Conservation (phyloP, 345 rosid genomes). For the Pistacia vera region DNA sequence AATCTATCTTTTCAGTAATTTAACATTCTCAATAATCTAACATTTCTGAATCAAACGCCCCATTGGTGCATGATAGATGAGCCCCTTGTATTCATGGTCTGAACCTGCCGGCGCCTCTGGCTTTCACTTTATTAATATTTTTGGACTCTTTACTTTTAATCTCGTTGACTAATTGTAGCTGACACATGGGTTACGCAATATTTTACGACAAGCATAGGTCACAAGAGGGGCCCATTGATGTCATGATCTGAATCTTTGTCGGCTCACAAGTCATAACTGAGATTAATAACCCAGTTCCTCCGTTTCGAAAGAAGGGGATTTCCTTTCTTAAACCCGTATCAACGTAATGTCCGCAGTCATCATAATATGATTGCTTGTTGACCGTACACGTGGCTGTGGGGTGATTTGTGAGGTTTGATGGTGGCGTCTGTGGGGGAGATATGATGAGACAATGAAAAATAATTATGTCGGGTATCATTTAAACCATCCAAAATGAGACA, state of each 20-base stretch:
- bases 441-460: not conserved
- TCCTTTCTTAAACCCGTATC: not conserved
- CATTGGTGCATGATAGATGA: conserved; percentile 5
- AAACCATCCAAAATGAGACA: not conserved
- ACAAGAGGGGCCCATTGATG: conserved; percentile 18
- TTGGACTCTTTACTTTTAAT: not conserved
- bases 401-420: not conserved
- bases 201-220: conserved; percentile 1
- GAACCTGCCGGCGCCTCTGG: conserved; percentile 27
- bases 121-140: not conserved
- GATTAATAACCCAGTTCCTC: not conserved
- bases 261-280: conserved; percentile 3
- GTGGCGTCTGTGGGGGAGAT: not conserved
- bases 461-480: not conserved
- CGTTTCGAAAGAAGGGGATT: not conserved
- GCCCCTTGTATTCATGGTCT: not conserved
- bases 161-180: conserved; percentile 6
- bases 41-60: no score
- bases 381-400: conserved; percentile 1
- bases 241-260: conserved; percentile 43
- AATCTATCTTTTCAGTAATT: no score
- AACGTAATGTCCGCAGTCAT: not conserved
- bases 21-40: no score
- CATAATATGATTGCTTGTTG: not conserved
- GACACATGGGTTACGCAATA: conserved; percentile 31